Percentiles rank a stretch among this genome's conserved stretches.
Evolutionary conservation across 75 land plant species (phyloP).

Genomic region (Cupressus sempervirens): DNA sequence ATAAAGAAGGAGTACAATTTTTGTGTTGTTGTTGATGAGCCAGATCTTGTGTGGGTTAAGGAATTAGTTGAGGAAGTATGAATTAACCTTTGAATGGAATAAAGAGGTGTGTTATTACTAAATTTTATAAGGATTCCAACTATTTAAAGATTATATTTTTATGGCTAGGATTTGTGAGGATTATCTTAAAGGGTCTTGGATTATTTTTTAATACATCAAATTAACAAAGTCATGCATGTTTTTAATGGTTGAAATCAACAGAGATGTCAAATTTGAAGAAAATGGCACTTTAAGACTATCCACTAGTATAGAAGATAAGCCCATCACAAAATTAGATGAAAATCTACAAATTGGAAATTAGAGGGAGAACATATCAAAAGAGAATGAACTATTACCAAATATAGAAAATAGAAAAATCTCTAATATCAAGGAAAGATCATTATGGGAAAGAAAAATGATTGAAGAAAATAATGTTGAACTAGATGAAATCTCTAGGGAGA

Average conservation of each 20-base stretch:
- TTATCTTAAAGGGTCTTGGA: not conserved
- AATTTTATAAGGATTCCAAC: not conserved
- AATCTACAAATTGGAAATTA: too few relatives aligned
- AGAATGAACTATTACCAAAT: too few relatives aligned
- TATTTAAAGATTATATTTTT: not conserved
- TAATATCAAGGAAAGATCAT: too few relatives aligned
- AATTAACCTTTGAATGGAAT: not conserved
- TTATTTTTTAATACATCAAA: not conserved
- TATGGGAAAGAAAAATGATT: too few relatives aligned
- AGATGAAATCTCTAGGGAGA: too few relatives aligned
- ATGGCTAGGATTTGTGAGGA: not conserved
- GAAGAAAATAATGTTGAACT: too few relatives aligned
- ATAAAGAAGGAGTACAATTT: not conserved
- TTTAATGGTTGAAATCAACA: not conserved
- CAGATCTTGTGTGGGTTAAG: constrained; percentile 34
- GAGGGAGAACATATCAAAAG: too few relatives aligned
- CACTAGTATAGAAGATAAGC: too few relatives aligned
- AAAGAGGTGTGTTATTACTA: not conserved
- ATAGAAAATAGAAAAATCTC: too few relatives aligned
- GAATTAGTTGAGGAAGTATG: constrained; percentile 21
- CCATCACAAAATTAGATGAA: too few relatives aligned
- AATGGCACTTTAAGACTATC: too few relatives aligned
- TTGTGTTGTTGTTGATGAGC: constrained; percentile 10
- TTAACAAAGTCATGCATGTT: not conserved
- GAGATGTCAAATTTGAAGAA: too few relatives aligned